phyloP scores from a whole-genome alignment of 768 basidiomycete genomes.

The Tulasnella sp. region DNA sequence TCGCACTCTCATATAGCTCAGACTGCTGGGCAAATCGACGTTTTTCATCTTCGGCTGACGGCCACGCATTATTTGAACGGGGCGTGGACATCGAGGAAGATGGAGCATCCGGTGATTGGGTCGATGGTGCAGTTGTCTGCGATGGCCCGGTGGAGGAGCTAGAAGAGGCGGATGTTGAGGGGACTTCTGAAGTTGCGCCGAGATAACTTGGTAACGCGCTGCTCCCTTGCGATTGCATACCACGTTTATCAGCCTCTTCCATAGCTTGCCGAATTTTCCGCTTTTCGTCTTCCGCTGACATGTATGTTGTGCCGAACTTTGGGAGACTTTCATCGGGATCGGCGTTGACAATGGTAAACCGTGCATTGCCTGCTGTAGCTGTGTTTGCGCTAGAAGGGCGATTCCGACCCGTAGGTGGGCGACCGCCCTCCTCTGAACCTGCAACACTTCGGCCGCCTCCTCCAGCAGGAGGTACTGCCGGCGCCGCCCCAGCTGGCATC shows the following conservation, averaged over 20 bases:
- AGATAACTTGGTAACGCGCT: not conserved
- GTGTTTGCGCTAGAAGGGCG: not conserved
- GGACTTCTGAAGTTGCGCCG: not conserved
- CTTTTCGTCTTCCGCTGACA: conserved; percentile 38
- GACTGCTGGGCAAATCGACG: conserved; percentile 48
- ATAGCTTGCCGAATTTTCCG: conserved; percentile 20
- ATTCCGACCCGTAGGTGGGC: not conserved
- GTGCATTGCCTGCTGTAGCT: conserved; percentile 7
- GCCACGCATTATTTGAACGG: conserved; percentile 33
- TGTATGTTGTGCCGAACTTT: conserved; percentile 18
- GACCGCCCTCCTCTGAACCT: not conserved
- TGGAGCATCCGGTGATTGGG: conserved; percentile 12
- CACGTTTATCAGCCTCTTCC: not conserved
- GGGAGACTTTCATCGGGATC: conserved; percentile 31
- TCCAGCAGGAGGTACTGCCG: not conserved
- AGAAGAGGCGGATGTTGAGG: not conserved
- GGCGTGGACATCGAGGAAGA: conserved; percentile 2
- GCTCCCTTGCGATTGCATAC: not conserved
- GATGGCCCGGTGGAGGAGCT: not conserved
- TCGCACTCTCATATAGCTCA: conserved; percentile 10
- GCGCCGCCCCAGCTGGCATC: not conserved
- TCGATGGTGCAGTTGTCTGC: conserved; percentile 21
- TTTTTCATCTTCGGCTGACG: conserved; percentile 67
- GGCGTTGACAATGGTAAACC: conserved; percentile 34
- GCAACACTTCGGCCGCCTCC: not conserved